Evolutionary conservation across 768 basidiomycete species (phyloP).

Genomic region (Naganishia vaughanmartiniae): DNA sequence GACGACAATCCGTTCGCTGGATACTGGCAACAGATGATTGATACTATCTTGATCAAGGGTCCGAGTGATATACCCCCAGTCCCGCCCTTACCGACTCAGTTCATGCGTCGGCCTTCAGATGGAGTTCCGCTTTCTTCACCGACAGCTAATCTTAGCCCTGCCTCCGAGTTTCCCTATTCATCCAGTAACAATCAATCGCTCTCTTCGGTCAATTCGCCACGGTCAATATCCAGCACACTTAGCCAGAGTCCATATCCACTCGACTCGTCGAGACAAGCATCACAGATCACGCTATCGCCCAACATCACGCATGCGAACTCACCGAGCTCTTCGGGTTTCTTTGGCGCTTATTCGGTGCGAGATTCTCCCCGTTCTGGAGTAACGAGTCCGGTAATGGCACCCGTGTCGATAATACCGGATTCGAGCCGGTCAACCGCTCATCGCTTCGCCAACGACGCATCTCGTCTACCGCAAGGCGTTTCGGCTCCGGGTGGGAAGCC

Average conservation of each 20-base stretch:
- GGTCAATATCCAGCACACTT: not conserved
- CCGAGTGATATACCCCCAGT: constrained; percentile 54
- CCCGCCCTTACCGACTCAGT: constrained; percentile 54
- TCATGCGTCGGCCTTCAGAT: constrained; percentile 5
- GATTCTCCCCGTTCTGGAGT: constrained; percentile 8
- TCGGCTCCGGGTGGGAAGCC: not conserved
- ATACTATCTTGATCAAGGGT: constrained; percentile 64
- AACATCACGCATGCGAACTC: not conserved
- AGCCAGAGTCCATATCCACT: constrained; percentile 10
- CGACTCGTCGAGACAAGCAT: constrained; percentile 14
- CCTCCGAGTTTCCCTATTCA: constrained; percentile 4
- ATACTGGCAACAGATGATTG: constrained; percentile 84
- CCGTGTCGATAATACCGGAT: not conserved
- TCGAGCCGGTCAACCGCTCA: not conserved
- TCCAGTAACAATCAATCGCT: not conserved
- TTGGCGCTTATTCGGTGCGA: not conserved
- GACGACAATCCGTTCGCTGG: constrained; percentile 95
- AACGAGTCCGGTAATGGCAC: not conserved
- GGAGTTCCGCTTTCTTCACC: constrained; percentile 1
- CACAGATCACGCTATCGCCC: constrained; percentile 3
- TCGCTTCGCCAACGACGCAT: not conserved
- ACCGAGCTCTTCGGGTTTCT: constrained; percentile 2
- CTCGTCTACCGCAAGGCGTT: not conserved
- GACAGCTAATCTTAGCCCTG: not conserved
- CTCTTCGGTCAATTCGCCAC: not conserved